Conservation (phyloP, 225 moss, liverwort and hornwort species). For the Marchantia polymorpha region DNA sequence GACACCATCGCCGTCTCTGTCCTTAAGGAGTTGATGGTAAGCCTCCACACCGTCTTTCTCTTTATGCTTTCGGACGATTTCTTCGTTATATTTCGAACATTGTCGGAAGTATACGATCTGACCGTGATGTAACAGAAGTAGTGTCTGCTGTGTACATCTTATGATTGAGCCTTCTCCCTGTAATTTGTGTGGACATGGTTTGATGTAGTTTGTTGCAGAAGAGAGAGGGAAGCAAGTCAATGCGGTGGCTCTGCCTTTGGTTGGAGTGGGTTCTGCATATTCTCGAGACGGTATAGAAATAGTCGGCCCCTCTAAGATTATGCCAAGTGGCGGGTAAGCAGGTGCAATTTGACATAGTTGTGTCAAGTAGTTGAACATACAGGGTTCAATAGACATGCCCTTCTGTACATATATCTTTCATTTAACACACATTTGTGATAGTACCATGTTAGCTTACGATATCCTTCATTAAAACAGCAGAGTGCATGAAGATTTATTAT, state of each 20-base stretch:
- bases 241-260: conserved; percentile 75
- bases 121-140: no score
- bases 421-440: no score
- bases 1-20: conserved; percentile 68
- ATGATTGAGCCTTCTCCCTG: neutral
- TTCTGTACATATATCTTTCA: neutral
- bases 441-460: no score
- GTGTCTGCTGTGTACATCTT: no score
- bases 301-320: conserved; percentile 60
- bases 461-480: neutral
- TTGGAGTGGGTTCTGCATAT: conserved; percentile 79
- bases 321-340: conserved; percentile 91
- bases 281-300: conserved; percentile 55
- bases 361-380: neutral
- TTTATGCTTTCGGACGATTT: neutral
- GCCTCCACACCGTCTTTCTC: conserved; percentile 5
- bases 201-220: conserved; percentile 51
- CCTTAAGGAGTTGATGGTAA: conserved; percentile 43
- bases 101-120: no score
- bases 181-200: neutral
- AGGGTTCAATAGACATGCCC: neutral
- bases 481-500: neutral
- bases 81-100: no score
- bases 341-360: neutral
- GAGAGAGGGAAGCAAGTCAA: conserved; percentile 47